Conservation (phyloP, 495 filamentous ascomycete species). For the Podospora fimiseda region DNA sequence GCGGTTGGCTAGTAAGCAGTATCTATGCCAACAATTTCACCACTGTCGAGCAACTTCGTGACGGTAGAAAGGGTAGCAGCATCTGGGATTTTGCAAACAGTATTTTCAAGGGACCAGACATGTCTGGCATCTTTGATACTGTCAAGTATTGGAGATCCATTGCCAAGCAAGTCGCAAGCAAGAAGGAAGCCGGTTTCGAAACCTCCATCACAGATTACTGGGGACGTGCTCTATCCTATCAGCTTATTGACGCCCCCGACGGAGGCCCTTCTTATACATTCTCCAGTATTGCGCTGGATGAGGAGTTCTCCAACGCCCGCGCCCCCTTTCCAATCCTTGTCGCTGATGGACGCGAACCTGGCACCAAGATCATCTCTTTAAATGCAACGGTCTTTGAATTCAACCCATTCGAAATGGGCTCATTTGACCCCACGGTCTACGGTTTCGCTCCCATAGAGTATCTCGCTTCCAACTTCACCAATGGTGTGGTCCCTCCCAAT, state of each 20-base stretch:
- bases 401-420: conserved; percentile 83
- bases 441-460: conserved; percentile 72
- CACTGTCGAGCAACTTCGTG: conserved; percentile 56
- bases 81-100: conserved; percentile 74
- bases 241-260: conserved; percentile 70
- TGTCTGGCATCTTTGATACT: conserved; percentile 33
- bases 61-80: conserved; percentile 46
- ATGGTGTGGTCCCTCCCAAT: conserved; percentile 51
- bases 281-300: conserved; percentile 70
- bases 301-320: conserved; percentile 60
- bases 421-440: conserved; percentile 72
- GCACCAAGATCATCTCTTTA: conserved; percentile 54
- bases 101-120: conserved; percentile 53
- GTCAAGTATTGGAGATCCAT: conserved; percentile 65
- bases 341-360: conserved; percentile 65
- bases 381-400: conserved; percentile 85
- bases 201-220: conserved; percentile 84
- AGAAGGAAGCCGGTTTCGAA: conserved; percentile 66
- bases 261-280: conserved; percentile 80
- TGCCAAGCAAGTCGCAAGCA: conserved; percentile 53
- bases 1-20: conserved; percentile 80
- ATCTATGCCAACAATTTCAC: conserved; percentile 90
- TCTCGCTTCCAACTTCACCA: conserved; percentile 72
- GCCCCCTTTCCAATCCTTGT: conserved; percentile 81
- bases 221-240: conserved; percentile 72